Evolutionary conservation across 2,329 filamentous ascomycete species (phyloP), one percentile per base, ranked within the genome.

Genomic region (Calonectria pauciramosa): DNA sequence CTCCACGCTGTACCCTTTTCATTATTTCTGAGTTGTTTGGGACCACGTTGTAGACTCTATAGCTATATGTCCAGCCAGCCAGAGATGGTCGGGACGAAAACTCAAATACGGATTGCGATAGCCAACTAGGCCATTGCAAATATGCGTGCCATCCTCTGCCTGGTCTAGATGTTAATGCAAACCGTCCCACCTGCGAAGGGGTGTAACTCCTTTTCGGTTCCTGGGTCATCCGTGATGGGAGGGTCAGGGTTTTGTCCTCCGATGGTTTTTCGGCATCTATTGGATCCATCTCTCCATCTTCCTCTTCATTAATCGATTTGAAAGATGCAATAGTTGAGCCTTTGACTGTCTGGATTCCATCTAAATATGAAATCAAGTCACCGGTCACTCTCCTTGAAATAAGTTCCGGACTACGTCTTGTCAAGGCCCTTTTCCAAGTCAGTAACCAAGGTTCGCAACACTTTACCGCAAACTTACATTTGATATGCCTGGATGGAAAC

Each of bases 121-220:
- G 11, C 81, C 81, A 82, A n/a, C 47, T 77, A 0, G 81, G 81
- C 10, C 72, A 44, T 67, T 82, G 78, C 0, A 82, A 11, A 20
- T 75, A 75, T 0, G 74, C 80, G 6, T 79, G 72, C 81, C 81
- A 82, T 0, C 72, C 79, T 0, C 77, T 77, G 0, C 20, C 14
- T 2, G 68, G 74, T 0, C 70, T 49, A 1, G 75, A 75, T 9
- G 70, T 23, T 14, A 79, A 38, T 0, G 23, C 74, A 2, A 80
- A 79, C 0, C 76, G 73, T 0, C 78, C 76, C 0, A 70, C 13
- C n/a, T 66, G 73, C 0, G 80, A 78, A 2, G 75, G 28, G 10
- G 30, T 28, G 9, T 75, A 76, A 3, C 2, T 44, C 64, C 44
- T 75, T 23, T 9, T 65, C 8, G 47, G 38, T 1, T 2, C 7